A percentile compares a stretch with the other conserved stretches of the same genome.
These are phyloP conservation scores for Nowakowskiella sp. DNA, from an alignment of 192 early-diverging fungal species.

Conservation along the genomic window DNA sequence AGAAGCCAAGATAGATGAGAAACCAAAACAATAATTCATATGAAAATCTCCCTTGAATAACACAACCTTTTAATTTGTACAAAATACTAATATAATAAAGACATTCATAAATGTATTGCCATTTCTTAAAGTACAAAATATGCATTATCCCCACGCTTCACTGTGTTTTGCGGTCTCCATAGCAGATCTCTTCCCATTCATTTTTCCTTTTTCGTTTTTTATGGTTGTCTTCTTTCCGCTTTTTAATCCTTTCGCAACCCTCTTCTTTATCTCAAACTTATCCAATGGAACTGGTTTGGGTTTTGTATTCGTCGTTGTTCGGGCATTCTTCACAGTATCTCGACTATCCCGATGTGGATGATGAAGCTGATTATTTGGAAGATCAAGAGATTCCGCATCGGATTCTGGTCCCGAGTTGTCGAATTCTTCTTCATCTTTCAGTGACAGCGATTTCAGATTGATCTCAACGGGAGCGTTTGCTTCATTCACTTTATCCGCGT, in stretches of 20 bases:
- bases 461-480: conserved; percentile 29
- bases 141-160: neutral
- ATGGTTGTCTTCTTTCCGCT: conserved; percentile 12
- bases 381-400: neutral
- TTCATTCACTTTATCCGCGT: conserved; percentile 18
- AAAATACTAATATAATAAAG: too few relatives aligned
- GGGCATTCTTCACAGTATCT: neutral
- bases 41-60: too few relatives aligned
- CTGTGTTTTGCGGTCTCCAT: conserved; percentile 14
- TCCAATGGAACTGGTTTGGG: conserved; percentile 14
- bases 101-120: too few relatives aligned
- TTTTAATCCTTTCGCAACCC: conserved; percentile 19
- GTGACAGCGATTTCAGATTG: neutral
- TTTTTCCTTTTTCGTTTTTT: conserved; percentile 18
- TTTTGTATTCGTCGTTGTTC: conserved; percentile 18
- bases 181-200: conserved; percentile 9
- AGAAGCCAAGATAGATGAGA: too few relatives aligned
- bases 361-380: neutral
- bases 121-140: too few relatives aligned
- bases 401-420: conserved; percentile 7
- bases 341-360: neutral
- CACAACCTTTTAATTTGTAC: too few relatives aligned
- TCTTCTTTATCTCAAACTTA: conserved; percentile 22
- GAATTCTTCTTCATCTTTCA: conserved; percentile 7
- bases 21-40: too few relatives aligned